Base-by-base conservation (phyloP, 2,329 filamentous ascomycete species). In the Cladophialophora psammophila region DNA sequence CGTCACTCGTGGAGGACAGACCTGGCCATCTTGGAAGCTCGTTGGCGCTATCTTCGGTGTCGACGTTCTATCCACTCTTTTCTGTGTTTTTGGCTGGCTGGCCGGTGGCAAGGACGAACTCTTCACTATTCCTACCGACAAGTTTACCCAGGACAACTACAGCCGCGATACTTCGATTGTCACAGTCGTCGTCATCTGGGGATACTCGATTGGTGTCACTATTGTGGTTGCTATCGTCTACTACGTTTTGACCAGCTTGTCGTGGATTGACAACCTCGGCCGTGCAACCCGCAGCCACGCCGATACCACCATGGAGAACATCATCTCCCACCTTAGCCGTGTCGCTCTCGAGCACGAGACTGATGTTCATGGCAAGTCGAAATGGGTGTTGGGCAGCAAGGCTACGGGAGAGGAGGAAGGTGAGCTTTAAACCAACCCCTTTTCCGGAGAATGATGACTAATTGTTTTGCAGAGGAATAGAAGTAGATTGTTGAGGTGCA, bases 1-100 rank as follows among this genome's bases (percentile, higher is more conserved):
- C 87, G 94, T 96, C 82, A 96, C 93, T 75, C 93, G 93, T 87
- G 92, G 90, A 76, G 88, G 86, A 73, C 85, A 88, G 80, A 92
- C 90, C 34, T 90, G 86, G 83, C 90, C 90, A 67, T 91, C 89
- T 1, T 91, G 88, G 87, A 90, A 92, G 80, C 83, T 93, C 62
- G 84, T 92, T 68, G 83, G 81, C 70, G 90, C 90, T 73, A 92
- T 92, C 78, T 82, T 90, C 72, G 83, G 86, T 77, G 90, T 93
- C 75, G 90, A 92, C 77, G 85, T 87, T 60, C 79, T 92, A 34
- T 87, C 90, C 42, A 92, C 90, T 64, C 82, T 92, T 75, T 93
- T 92, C 85, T 87, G 85, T 80, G 79, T 91, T 75, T 92, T 92
- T 81, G 90, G 90, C 66, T 92, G 90, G 90, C 81, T 93, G 73